Base-by-base conservation (phyloP, 305 asterid genomes). In the Fraxinus sp. region DNA sequence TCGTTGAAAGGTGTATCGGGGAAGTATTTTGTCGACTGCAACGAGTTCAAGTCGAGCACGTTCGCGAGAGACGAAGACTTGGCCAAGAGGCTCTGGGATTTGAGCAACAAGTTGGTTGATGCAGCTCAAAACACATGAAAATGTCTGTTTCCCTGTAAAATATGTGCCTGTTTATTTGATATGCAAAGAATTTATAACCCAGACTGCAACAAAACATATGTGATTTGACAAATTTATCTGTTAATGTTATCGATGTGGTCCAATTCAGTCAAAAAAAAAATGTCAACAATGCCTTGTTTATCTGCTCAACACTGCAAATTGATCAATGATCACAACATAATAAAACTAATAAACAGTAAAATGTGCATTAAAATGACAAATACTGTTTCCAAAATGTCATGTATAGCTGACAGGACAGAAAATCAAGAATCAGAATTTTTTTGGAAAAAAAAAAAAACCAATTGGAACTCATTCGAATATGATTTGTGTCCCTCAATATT, bases 51-150 rank as follows among this genome's bases (percentile, higher is more conserved):
- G 84, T 35, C 91, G 1, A 84, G 95, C 84, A 81, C 52, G 41
- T 78, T 85, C 3, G 95, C 95, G 8, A 89, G 83, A 76, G 81
- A 87, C 37, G 82, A 90, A 81, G 89, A 0, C 59, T 78, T 94
- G 66, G 97, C 93, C 20, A 83, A 89, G 88, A 86, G 79, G 62
- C 91, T 95, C 49, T 94, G 98, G 98, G 97, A 93, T 85, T 92
- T 90, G 89, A 95, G 97, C 94, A 77, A 85, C 88, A 84, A 89
- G 76, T 79, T 95, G 72, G 84, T 93, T 75, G 75, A 88, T 86
- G 88, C 88, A 78, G 86, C 92, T 88, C 72, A 39, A 74, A 85
- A 81, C 32, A 79, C 36, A 22, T 90, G 82, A 64, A 64, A 64
- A 81, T 70, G 10, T 73, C 76, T 73, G 22, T 1, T 57, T 83